Conservation (phyloP, 2,329 filamentous ascomycete genomes). For the Pseudopyricularia cyperi region DNA sequence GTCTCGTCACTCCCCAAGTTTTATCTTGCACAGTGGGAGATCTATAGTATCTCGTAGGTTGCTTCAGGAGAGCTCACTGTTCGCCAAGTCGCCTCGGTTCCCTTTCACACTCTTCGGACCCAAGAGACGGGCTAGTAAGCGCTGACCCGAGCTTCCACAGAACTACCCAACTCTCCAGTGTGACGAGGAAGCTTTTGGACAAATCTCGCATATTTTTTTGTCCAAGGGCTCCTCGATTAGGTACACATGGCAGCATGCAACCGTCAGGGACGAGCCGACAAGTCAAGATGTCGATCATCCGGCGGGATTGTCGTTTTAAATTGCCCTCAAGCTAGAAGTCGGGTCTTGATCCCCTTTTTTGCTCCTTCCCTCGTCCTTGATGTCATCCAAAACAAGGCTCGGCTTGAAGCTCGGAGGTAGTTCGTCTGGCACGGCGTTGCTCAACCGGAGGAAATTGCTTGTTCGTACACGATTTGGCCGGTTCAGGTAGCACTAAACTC, state of each 20-base stretch:
- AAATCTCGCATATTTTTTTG: background rate
- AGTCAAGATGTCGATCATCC: background rate
- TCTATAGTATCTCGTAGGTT: background rate
- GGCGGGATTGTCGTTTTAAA: background rate
- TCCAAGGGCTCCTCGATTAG: background rate
- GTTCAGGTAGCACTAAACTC: no score
- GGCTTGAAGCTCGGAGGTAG: no score
- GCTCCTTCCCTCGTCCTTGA: background rate
- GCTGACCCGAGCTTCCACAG: background rate
- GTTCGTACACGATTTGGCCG: no score
- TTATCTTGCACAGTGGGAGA: background rate
- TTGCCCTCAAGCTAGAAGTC: background rate
- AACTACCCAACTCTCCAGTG: background rate
- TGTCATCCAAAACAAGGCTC: background rate
- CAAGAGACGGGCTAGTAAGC: no score
- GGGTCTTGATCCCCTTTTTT: background rate
- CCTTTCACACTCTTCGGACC: background rate
- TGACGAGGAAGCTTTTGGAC: background rate
- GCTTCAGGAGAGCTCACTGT: background rate
- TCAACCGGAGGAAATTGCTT: no score
- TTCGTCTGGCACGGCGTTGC: no score
- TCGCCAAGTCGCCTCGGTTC: background rate
- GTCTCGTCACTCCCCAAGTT: background rate
- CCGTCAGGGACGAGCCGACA: background rate
- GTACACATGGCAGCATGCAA: background rate